Conservation (phyloP, 768 basidiomycete genomes). For the Termitomyces sp. region DNA sequence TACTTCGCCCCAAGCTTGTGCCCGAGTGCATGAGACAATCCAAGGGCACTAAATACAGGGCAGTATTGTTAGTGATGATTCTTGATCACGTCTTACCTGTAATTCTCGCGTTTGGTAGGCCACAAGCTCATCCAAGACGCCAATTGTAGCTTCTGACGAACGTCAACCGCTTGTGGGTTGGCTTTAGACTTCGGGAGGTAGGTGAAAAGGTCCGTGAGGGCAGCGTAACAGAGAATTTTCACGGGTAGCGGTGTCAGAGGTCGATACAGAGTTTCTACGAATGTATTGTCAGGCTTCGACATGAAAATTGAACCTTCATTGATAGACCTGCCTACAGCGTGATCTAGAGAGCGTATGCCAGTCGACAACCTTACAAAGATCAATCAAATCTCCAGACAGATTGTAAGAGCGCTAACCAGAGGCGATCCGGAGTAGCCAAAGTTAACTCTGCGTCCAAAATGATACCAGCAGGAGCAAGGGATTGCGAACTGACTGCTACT, state of each 20-base stretch:
- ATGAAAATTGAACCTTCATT: not conserved
- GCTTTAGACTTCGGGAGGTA: constrained; percentile 64
- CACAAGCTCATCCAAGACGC: constrained; percentile 81
- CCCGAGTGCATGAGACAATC: constrained; percentile 71
- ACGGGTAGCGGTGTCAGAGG: constrained; percentile 48
- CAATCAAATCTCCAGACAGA: constrained; percentile 2
- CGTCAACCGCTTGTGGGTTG: constrained; percentile 47
- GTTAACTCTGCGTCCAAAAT: constrained; percentile 77
- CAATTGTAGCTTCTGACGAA: constrained; percentile 63
- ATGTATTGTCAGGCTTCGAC: not conserved
- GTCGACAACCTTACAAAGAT: constrained; percentile 57
- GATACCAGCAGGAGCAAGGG: constrained; percentile 64
- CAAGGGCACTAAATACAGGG: constrained; percentile 42
- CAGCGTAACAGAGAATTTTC: constrained; percentile 60
- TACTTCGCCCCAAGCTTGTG: constrained; percentile 71
- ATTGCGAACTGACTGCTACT: constrained; percentile 45
- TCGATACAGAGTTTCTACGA: constrained; percentile 60
- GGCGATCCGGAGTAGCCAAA: constrained; percentile 62
- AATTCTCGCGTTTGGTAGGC: constrained; percentile 54
- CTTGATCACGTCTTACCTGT: constrained; percentile 32
- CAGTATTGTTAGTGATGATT: not conserved
- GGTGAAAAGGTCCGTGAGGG: constrained; percentile 66
- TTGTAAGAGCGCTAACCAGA: constrained; percentile 46
- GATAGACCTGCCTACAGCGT: constrained; percentile 55
- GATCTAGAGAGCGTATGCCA: constrained; percentile 74